Evolutionary conservation across 169 alveolate genomes (phyloP).

Genomic region (Theileria parva): DNA sequence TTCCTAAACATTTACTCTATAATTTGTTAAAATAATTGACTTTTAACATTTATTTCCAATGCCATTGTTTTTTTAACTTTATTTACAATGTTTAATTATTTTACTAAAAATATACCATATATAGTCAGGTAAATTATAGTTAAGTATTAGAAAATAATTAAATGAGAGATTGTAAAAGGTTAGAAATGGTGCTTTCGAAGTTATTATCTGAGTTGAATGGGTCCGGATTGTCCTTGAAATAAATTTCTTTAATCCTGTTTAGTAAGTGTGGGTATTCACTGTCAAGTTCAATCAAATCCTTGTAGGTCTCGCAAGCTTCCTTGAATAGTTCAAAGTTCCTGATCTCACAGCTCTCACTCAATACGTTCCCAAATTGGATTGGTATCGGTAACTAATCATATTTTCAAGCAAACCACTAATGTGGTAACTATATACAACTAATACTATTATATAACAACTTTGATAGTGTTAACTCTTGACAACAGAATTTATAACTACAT

Average conservation of each 20-base stretch:
- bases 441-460: not conserved
- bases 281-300: constrained; percentile 43
- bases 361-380: constrained; percentile 51
- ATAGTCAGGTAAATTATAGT: not conserved
- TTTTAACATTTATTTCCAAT: not conserved
- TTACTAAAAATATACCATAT: too few relatives aligned
- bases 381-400: constrained; percentile 52
- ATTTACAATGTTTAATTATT: too few relatives aligned
- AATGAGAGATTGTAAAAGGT: not conserved
- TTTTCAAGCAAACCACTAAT: not conserved
- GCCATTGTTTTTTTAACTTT: not conserved
- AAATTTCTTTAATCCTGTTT: not conserved
- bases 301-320: constrained; percentile 43
- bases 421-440: not conserved
- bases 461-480: too few relatives aligned
- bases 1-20: not conserved
- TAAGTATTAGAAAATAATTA: not conserved
- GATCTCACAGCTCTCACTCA: constrained; percentile 47
- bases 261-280: constrained; percentile 34
- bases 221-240: constrained; percentile 8
- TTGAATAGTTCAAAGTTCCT: constrained; percentile 42
- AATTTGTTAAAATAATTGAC: too few relatives aligned
- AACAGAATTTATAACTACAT: too few relatives aligned
- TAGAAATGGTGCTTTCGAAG: not conserved
- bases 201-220: not conserved